These are phyloP conservation scores for Cryphonectria radicalis DNA, from an alignment of 2,329 filamentous ascomycete genomes.

Conservation along the genomic window DNA sequence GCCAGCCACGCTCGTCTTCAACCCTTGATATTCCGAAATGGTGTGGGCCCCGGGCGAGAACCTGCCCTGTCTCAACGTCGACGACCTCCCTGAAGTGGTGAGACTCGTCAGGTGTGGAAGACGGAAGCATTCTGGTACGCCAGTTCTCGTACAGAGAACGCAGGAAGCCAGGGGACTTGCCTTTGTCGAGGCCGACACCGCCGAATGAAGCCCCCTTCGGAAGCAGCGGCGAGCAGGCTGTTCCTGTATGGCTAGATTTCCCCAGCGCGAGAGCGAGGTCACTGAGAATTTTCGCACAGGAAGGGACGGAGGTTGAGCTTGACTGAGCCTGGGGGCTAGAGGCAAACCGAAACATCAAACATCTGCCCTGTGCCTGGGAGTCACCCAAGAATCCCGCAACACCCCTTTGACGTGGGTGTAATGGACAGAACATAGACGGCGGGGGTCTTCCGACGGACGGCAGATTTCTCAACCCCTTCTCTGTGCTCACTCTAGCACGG, in stretches of 20 bases:
- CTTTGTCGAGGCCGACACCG: background rate
- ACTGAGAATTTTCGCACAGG: background rate
- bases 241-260: background rate
- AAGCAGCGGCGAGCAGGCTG: background rate
- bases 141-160: background rate
- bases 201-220: background rate
- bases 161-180: background rate
- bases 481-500: background rate
- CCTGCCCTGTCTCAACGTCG: background rate
- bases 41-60: conserved; percentile 6
- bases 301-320: background rate
- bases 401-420: background rate
- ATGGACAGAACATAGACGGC: background rate
- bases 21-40: conserved; percentile 1
- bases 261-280: background rate
- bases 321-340: background rate
- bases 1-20: background rate
- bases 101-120: background rate
- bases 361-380: background rate
- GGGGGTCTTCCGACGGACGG: background rate
- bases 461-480: background rate
- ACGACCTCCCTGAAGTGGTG: background rate
- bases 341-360: background rate
- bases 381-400: background rate
- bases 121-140: background rate